phyloP scores from a whole-genome alignment of 306 rosid species.

The Cucumis melo region DNA sequence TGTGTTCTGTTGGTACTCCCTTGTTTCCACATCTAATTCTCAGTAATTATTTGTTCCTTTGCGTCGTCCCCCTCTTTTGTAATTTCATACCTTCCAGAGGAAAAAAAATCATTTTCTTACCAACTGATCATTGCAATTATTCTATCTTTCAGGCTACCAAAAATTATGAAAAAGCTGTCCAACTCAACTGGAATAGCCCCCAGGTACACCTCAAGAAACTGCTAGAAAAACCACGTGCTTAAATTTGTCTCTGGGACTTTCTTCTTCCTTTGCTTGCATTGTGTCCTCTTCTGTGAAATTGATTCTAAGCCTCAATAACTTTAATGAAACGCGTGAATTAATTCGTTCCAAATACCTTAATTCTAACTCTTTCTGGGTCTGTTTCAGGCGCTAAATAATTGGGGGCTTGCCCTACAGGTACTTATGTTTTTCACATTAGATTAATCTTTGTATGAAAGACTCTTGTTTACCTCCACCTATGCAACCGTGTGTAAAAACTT shows the following conservation, averaged over 20 bases:
- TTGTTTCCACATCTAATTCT: background rate
- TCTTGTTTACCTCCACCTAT: background rate
- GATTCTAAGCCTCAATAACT: background rate
- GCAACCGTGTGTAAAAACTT: background rate
- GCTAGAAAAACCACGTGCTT: background rate
- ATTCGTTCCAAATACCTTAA: background rate
- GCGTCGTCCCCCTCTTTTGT: background rate
- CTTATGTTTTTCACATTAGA: background rate
- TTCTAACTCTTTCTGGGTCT: slow-evolving; percentile 18
- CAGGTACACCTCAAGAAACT: slow-evolving; percentile 50
- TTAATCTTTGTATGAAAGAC: background rate
- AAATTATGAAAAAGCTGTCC: slow-evolving; percentile 88
- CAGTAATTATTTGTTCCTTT: background rate
- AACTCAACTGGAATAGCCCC: slow-evolving; percentile 98
- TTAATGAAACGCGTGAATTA: background rate
- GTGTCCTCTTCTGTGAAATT: background rate
- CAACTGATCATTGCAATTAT: slow-evolving; percentile 3
- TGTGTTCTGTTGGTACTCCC: background rate
- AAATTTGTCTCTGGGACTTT: background rate
- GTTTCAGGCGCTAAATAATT: slow-evolving; percentile 95
- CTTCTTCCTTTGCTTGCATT: background rate
- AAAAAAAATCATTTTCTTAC: background rate
- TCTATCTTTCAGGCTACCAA: slow-evolving; percentile 64
- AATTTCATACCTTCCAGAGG: background rate
- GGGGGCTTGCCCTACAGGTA: slow-evolving; percentile 99